A percentile compares a stretch with the other conserved stretches of the same genome.
These are phyloP conservation scores for Neonectria neomacrospora DNA, from an alignment of 2,329 filamentous ascomycete species.

Conservation along the genomic window DNA sequence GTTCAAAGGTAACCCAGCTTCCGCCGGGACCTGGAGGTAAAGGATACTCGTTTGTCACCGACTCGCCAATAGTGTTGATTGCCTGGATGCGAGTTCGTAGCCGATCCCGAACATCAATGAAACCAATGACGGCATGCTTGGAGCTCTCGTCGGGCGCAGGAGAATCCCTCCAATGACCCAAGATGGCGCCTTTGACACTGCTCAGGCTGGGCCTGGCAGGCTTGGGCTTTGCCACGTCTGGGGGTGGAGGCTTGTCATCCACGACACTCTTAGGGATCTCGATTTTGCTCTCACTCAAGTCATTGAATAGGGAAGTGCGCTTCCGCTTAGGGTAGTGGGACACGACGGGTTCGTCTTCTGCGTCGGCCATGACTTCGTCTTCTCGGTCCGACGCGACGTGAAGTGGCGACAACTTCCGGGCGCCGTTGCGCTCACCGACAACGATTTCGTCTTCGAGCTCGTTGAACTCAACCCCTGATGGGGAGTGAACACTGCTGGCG, in stretches of 20 bases:
- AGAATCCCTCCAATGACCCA: slow-evolving; percentile 72
- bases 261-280: slow-evolving; percentile 50
- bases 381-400: slow-evolving; percentile 50
- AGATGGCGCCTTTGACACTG: slow-evolving; percentile 58
- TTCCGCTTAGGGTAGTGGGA: slow-evolving; percentile 67
- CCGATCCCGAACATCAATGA: slow-evolving; percentile 70
- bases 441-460: slow-evolving; percentile 65
- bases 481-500: slow-evolving; percentile 49
- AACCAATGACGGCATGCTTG: slow-evolving; percentile 70
- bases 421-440: slow-evolving; percentile 57
- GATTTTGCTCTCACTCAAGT: slow-evolving; percentile 61
- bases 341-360: slow-evolving; percentile 51
- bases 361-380: slow-evolving; percentile 58
- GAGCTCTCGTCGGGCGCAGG: slow-evolving; percentile 58
- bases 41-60: slow-evolving; percentile 58
- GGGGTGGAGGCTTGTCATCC: slow-evolving; percentile 43
- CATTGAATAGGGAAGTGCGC: slow-evolving; percentile 61
- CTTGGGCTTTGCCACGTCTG: slow-evolving; percentile 42
- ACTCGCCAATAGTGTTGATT: slow-evolving; percentile 59
- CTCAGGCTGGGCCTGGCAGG: slow-evolving; percentile 44
- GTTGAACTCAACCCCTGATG: slow-evolving; percentile 52
- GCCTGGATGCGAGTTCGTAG: slow-evolving; percentile 69
- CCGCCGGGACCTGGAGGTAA: slow-evolving; percentile 69
- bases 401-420: slow-evolving; percentile 50
- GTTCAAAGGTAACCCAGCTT: slow-evolving; percentile 73